Conservation (phyloP, 2,329 filamentous ascomycete genomes). For the Claviceps sp. region DNA sequence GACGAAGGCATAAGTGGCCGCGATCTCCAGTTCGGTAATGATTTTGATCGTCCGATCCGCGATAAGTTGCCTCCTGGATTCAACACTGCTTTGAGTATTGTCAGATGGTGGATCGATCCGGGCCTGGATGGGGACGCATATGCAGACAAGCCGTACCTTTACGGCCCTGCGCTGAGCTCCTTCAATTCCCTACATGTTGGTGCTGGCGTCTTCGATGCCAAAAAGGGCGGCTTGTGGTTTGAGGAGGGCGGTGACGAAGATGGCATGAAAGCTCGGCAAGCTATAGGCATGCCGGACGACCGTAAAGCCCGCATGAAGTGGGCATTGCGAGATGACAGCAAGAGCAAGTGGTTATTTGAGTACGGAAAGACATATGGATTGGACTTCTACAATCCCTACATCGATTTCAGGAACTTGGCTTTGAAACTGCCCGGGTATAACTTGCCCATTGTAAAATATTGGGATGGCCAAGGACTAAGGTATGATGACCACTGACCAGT, state of each 20-base stretch:
- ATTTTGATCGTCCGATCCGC: conserved; percentile 84
- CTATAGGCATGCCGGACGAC: conserved; percentile 36
- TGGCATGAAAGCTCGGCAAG: conserved; percentile 31
- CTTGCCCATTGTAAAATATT: conserved; percentile 61
- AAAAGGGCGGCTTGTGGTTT: conserved; percentile 40
- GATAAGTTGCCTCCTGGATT: conserved; percentile 80
- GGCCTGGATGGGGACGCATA: conserved; percentile 83
- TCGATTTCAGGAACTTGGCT: conserved; percentile 68
- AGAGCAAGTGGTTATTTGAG: conserved; percentile 41
- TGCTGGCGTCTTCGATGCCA: conserved; percentile 29
- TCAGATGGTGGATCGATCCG: conserved; percentile 84
- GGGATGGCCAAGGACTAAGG: conserved; percentile 67
- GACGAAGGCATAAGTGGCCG: conserved; percentile 46
- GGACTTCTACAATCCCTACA: conserved; percentile 80
- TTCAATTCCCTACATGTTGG: conserved; percentile 69
- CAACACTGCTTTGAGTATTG: conserved; percentile 67
- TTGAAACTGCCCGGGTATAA: conserved; percentile 60
- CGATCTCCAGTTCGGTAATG: conserved; percentile 84
- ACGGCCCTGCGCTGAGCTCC: conserved; percentile 65
- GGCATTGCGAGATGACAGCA: conserved; percentile 36
- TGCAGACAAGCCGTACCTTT: conserved; percentile 73
- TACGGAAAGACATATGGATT: conserved; percentile 38
- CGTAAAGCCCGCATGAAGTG: conserved; percentile 44
- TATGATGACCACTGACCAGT: conserved; percentile 26
- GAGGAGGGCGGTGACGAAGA: conserved; percentile 52